A percentile compares a stretch with the other conserved stretches of the same genome.
These are phyloP conservation scores for Hypocrella siamensis DNA, from an alignment of 2,329 filamentous ascomycete species.

Conservation along the genomic window DNA sequence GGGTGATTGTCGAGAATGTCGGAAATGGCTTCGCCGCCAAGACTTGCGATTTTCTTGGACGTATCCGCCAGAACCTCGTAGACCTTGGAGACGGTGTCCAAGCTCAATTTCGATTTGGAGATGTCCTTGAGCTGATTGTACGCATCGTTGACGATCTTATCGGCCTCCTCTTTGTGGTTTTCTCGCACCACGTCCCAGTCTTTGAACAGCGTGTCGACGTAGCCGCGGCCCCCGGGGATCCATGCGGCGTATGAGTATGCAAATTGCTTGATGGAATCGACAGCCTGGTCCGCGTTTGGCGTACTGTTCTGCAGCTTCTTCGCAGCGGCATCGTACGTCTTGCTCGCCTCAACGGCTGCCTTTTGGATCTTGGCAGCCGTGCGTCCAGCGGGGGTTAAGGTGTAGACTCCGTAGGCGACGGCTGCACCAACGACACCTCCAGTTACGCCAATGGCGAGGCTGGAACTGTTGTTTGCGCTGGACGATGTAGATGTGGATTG, in stretches of 20 bases:
- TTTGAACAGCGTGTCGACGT: conserved; percentile 54
- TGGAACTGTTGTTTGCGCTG: conserved; percentile 10
- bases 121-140: conserved; percentile 52
- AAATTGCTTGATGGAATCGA: conserved; percentile 48
- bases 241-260: conserved; percentile 54
- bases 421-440: conserved; percentile 27
- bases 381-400: conserved; percentile 26
- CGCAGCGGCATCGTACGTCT: conserved; percentile 43
- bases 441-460: conserved; percentile 23
- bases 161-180: conserved; percentile 55
- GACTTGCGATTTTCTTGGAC: conserved; percentile 38
- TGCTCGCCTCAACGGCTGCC: conserved; percentile 36
- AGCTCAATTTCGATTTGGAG: conserved; percentile 41
- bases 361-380: conserved; percentile 27
- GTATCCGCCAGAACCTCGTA: conserved; percentile 49
- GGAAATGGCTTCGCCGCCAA: conserved; percentile 45
- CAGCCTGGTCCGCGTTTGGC: conserved; percentile 50
- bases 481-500: conserved; percentile 22
- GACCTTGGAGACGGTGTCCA: conserved; percentile 44
- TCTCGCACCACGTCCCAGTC: conserved; percentile 53
- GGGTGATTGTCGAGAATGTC: conserved; percentile 63
- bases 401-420: conserved; percentile 26
- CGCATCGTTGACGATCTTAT: conserved; percentile 49
- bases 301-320: conserved; percentile 45
- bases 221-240: conserved; percentile 54